A percentile compares a stretch with the other conserved stretches of the same genome.
These are phyloP conservation scores for Sergeia podlipaevii DNA, from an alignment of 208 protist genomes.

Conservation along the genomic window DNA sequence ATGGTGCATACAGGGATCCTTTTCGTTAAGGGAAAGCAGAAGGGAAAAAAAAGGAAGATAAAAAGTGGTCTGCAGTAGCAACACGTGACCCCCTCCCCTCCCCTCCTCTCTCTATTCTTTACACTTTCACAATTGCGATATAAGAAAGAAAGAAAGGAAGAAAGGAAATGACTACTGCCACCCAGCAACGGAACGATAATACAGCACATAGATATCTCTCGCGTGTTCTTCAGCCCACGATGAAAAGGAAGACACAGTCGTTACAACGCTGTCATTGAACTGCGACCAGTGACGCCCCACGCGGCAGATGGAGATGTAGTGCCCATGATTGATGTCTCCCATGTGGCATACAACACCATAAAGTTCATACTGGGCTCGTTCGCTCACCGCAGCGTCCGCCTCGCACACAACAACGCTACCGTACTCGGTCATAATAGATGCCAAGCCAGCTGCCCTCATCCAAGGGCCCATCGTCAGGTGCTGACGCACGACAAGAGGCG, in stretches of 20 bases:
- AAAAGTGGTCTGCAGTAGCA: no score
- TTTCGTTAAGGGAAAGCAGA: no score
- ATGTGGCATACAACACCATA: slow-evolving; percentile 14
- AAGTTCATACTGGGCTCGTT: slow-evolving; percentile 11
- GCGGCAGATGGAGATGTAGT: slow-evolving; percentile 15
- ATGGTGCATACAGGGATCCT: no score
- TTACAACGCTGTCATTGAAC: slow-evolving; percentile 10
- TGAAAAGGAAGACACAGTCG: neutral
- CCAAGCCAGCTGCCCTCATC: slow-evolving; percentile 5
- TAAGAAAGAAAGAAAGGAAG: neutral
- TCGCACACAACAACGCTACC: slow-evolving; percentile 3
- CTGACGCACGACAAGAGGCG: neutral
- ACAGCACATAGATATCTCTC: slow-evolving; percentile 16
- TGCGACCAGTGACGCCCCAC: slow-evolving; percentile 22
- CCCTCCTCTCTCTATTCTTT: no score
- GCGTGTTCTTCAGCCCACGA: slow-evolving; percentile 2
- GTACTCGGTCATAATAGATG: neutral
- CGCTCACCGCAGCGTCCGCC: neutral
- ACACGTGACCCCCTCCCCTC: no score
- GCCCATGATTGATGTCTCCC: slow-evolving; percentile 7
- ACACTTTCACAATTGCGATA: neutral
- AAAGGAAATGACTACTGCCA: neutral
- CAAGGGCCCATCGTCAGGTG: slow-evolving; percentile 4
- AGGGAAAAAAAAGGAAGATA: no score
- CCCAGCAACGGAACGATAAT: slow-evolving; percentile 7